phyloP scores from a whole-genome alignment of 257 asterid genomes.

The Verbena officinalis region DNA sequence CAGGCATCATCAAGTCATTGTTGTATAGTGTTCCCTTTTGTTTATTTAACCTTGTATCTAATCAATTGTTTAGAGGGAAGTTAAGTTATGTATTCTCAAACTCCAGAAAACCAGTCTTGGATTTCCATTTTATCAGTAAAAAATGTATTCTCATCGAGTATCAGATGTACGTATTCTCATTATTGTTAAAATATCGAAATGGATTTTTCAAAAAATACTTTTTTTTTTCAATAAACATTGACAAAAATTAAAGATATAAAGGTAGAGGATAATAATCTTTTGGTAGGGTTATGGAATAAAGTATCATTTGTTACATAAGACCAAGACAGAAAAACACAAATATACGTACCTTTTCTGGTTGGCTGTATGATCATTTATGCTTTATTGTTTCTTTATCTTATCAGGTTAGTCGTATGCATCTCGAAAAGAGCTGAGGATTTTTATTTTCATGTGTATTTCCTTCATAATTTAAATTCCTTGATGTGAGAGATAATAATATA shows the following conservation, averaged over 20 bases:
- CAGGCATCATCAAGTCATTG: constrained; percentile 30
- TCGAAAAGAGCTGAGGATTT: neutral
- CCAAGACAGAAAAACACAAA: constrained; percentile 30
- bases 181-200: neutral
- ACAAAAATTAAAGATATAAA: neutral
- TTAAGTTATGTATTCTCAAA: neutral
- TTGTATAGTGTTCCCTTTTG: constrained; percentile 37
- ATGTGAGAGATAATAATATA: neutral
- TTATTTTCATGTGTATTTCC: neutral
- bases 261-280: neutral
- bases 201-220: neutral
- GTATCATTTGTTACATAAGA: constrained; percentile 1
- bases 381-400: constrained; percentile 23
- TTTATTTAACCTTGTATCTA: constrained; percentile 35
- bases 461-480: neutral
- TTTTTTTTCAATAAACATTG: neutral
- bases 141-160: constrained; percentile 18
- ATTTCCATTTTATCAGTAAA: constrained; percentile 14
- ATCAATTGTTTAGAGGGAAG: constrained; percentile 32
- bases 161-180: constrained; percentile 7
- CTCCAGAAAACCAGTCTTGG: constrained; percentile 10
- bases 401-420: neutral
- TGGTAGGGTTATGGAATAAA: constrained; percentile 19
- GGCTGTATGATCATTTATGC: constrained; percentile 12
- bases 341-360: constrained; percentile 5